Percentiles rank a stretch among this genome's conserved stretches.
Evolutionary conservation across 768 basidiomycete species (phyloP).

Genomic region (Tulasnella sp.): DNA sequence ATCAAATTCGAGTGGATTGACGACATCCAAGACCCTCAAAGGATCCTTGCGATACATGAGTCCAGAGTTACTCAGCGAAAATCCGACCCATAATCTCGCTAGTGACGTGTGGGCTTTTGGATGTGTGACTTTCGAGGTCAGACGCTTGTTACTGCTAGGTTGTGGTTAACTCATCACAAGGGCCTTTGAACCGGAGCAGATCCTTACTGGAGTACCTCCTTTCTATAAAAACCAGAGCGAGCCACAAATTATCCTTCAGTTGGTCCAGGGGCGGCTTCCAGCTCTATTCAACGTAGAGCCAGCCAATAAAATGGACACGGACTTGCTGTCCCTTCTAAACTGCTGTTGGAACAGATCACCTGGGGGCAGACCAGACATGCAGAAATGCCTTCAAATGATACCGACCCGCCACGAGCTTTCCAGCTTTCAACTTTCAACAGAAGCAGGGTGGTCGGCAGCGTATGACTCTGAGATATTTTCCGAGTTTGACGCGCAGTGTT

Average conservation of each 20-base stretch:
- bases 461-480: neutral
- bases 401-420: neutral
- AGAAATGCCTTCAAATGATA: neutral
- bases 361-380: neutral
- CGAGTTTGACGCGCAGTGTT: neutral
- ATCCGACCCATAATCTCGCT: neutral
- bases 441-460: neutral
- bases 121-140: neutral
- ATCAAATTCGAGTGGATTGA: neutral
- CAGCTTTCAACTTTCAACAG: neutral
- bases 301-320: neutral
- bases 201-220: neutral
- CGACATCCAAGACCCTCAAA: neutral
- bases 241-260: neutral
- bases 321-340: neutral
- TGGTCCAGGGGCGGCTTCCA: neutral
- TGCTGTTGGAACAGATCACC: neutral
- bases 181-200: neutral
- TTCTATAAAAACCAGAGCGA: neutral
- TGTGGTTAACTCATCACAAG: neutral
- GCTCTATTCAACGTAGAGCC: neutral
- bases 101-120: constrained; percentile 15
- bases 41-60: neutral
- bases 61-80: constrained; percentile 10
- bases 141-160: neutral